Base-by-base conservation (phyloP, 352 stramenopile genomes). In the Pythium folliculosum region DNA sequence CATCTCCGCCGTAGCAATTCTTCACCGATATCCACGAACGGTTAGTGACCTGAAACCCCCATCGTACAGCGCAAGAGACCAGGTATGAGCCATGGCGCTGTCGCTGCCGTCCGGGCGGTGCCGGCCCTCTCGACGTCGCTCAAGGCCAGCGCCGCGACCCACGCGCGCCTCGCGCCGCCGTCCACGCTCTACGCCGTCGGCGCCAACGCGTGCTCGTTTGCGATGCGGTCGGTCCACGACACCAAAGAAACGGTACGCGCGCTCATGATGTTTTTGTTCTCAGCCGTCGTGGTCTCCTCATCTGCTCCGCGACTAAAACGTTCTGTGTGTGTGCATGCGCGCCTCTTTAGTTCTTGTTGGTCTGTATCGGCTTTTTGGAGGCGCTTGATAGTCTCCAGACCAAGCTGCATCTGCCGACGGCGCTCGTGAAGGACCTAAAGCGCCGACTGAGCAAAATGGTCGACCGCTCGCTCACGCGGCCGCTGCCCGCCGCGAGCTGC, bases 371-470 rank as follows among this genome's bases (percentile, higher is more conserved):
- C 0, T 73, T 94, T 30, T 63, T 94, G 19, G 86, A 91, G 44
- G 86, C 86, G 22, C 67, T 94, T 37, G 86, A 94, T 71, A 80
- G 76, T 5, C 62, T 94, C 22, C 86, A 94, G 67, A 79, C 90
- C 63, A 79, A 80, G 0, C 73, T 94, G 53, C 82, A 86, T 56
- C 50, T 94, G 23, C 80, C 86, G 48, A 82, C 76, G 47, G 77
- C 76, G 43, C 70, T 94, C 23, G 82, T 94, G 10, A 92, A 91
- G 40, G 80, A 92, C 40, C 73, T 94, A 44, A 89, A 89, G 73
- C 81, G 73, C 12, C 84, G 80, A 14, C 65, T 94, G 49, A 65
- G 73, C 43, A 87, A 84, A 55, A 87, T 92, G 81, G 72, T 91
- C 21, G 82, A 80, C 55, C 63, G 70, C 40, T 91, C 84, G 44